A percentile compares a stretch with the other conserved stretches of the same genome.
Conservation (phyloP, 768 basidiomycete species). For the Hericium erinaceus region DNA sequence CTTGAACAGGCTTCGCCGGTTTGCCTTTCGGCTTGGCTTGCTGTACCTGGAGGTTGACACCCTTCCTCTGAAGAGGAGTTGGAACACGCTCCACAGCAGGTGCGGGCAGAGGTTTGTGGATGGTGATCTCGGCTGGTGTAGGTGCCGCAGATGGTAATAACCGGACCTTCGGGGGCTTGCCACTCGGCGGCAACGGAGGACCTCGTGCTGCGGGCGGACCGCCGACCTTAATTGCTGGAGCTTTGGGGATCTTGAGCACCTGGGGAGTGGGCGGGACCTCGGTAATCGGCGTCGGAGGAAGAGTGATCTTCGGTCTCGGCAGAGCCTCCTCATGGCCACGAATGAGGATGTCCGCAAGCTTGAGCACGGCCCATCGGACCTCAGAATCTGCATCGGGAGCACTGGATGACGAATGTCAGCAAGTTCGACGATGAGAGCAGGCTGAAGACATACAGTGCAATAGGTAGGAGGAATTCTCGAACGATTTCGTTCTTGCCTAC, state of each 20-base stretch:
- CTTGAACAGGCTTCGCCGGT: conserved; percentile 19
- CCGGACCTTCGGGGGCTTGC: conserved; percentile 41
- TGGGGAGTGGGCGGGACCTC: conserved; percentile 52
- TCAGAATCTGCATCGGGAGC: conserved; percentile 75
- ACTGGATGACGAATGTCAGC: conserved; percentile 26
- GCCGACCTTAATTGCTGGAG: conserved; percentile 25
- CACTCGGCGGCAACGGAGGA: conserved; percentile 19
- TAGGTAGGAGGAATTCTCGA: conserved; percentile 73
- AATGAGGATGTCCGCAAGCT: conserved; percentile 83
- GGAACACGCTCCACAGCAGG: not conserved
- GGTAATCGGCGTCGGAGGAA: conserved; percentile 61
- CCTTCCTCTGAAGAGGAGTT: conserved; percentile 4
- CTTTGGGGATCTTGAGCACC: conserved; percentile 38
- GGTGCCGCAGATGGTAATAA: conserved; percentile 21
- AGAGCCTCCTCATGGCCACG: conserved; percentile 74
- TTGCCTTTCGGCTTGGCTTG: conserved; percentile 9
- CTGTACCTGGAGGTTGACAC: not conserved
- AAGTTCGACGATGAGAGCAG: not conserved
- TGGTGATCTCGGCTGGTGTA: conserved; percentile 17
- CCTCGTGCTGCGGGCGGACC: conserved; percentile 21
- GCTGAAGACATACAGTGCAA: conserved; percentile 57
- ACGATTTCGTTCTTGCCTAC: conserved; percentile 73
- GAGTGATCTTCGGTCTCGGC: conserved; percentile 81
- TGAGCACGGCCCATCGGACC: conserved; percentile 85
- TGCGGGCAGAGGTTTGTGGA: conserved; percentile 21